Evolutionary conservation across 257 asterid species (phyloP), one percentile per base, ranked within the genome.

Genomic region (Capsicum baccatum): DNA sequence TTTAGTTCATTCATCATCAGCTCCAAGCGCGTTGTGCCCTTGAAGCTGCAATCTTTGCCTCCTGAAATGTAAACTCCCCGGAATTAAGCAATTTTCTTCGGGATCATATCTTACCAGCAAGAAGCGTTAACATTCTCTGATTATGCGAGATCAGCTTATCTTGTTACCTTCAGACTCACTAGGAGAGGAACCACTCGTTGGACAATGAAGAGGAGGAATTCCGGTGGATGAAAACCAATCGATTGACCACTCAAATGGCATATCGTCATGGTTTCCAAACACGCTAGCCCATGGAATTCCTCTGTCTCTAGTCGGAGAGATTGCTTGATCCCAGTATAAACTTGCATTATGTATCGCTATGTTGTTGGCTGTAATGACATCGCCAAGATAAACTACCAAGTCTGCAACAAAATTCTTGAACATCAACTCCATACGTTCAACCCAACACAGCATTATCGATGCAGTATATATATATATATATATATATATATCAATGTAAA

Each of bases 211-310:
- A 13, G 85, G 89, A 85, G 98, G 99, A 71, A 96, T 88, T 55
- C 98, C 95, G 13, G 85, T 66, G 37, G 89, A 71, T 4, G 98
- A 92, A 89, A 96, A 94, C 99, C 98, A 96, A 21, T 94, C 97
- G 79, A 94, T 62, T n/a, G 98, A 98, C 98, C 98, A 96, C 84
- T 87, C 96, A 50, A 94, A 94, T 14, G 93, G 83, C 17, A 96
- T 94, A 87, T 96, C 98, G n/a, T 94, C 99, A 60, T 96, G 98
- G 88, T 96, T 96, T 3, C 98, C 99, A 4, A 96, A 94, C 37
- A 96, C 86, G 37, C 91, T 90, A 84, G 95, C 91, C 93, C 96
- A 94, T 16, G 98, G 97, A 79, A 92, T 90, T 64, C 94, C 91
- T 52, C 96, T 85, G 56, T 79, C 85, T 88, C 93, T 90, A 15